These are phyloP conservation scores for Hexamita inflata DNA, from an alignment of 208 protist genomes.

Conservation along the genomic window DNA sequence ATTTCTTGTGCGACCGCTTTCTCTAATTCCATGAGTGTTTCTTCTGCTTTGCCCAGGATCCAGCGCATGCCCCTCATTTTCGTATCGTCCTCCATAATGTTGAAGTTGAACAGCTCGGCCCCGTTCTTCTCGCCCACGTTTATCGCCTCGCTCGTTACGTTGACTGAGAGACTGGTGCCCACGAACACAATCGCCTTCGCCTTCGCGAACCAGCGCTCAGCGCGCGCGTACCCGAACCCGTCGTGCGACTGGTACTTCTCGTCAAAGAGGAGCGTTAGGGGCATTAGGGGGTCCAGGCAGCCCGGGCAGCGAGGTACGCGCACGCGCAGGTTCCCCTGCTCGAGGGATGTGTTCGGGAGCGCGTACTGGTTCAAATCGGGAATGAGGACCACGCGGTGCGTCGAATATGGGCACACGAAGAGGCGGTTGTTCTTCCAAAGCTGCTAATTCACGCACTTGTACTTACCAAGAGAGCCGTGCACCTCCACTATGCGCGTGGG, in stretches of 20 bases:
- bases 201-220: slow-evolving; percentile 28
- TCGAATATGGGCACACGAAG: background rate
- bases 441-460: slow-evolving; percentile 27
- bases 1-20: too few relatives aligned
- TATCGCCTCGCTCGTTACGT: slow-evolving; percentile 24
- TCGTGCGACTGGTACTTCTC: slow-evolving; percentile 29
- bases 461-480: slow-evolving; percentile 29
- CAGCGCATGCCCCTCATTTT: too few relatives aligned
- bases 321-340: slow-evolving; percentile 1
- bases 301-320: slow-evolving; percentile 22
- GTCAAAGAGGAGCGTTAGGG: slow-evolving; percentile 32
- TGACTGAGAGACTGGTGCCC: slow-evolving; percentile 31
- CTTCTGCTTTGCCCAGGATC: too few relatives aligned
- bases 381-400: background rate
- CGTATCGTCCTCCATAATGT: slow-evolving; percentile 3
- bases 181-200: slow-evolving; percentile 31
- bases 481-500: slow-evolving; percentile 20
- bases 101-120: background rate
- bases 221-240: slow-evolving; percentile 25
- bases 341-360: slow-evolving; percentile 20
- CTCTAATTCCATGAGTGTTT: too few relatives aligned
- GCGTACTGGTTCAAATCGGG: background rate
- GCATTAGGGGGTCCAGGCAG: slow-evolving; percentile 28
- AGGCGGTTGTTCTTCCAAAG: too few relatives aligned
- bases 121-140: background rate